Conservation (phyloP, 2,329 filamentous ascomycete species). For the Podosphaera xanthii region DNA sequence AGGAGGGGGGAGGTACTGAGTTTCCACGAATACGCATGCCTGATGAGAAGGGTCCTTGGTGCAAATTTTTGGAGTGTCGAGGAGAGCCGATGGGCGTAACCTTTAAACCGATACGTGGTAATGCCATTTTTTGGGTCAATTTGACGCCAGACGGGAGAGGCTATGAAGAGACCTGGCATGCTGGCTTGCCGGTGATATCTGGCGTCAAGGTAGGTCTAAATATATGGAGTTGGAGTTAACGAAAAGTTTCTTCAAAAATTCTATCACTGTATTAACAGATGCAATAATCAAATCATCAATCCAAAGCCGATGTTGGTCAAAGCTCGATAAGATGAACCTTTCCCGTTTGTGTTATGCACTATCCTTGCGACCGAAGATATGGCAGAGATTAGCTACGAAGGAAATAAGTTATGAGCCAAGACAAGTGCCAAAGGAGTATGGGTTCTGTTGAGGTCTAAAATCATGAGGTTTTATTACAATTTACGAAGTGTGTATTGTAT, state of each 20-base stretch:
- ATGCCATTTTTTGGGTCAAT: conserved; percentile 41
- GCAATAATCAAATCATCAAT: too few species aligned
- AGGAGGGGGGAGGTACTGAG: conserved; percentile 34
- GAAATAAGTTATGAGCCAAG: too few species aligned
- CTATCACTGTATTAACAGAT: too few species aligned
- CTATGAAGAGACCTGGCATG: conserved; percentile 36
- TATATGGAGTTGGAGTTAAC: conserved; percentile 34
- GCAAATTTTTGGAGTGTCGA: conserved; percentile 30
- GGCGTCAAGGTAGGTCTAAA: conserved; percentile 38
- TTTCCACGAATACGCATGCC: conserved; percentile 27
- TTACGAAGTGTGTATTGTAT: too few species aligned
- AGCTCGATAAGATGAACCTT: too few species aligned
- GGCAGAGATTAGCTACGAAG: too few species aligned
- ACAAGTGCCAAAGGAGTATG: too few species aligned
- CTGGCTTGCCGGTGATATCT: conserved; percentile 29
- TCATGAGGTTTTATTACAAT: too few species aligned
- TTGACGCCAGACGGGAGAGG: conserved; percentile 29
- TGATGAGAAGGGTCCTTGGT: conserved; percentile 24
- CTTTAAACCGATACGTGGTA: conserved; percentile 32
- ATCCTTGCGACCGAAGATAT: too few species aligned
- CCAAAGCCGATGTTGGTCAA: too few species aligned
- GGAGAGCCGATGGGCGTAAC: conserved; percentile 22
- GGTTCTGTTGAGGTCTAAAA: too few species aligned
- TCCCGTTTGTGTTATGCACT: too few species aligned
- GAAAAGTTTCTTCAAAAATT: neutral